A percentile compares a stretch with the other conserved stretches of the same genome.
Evolutionary conservation across 345 rosid species (phyloP).

Genomic region (Kernera saxatilis): DNA sequence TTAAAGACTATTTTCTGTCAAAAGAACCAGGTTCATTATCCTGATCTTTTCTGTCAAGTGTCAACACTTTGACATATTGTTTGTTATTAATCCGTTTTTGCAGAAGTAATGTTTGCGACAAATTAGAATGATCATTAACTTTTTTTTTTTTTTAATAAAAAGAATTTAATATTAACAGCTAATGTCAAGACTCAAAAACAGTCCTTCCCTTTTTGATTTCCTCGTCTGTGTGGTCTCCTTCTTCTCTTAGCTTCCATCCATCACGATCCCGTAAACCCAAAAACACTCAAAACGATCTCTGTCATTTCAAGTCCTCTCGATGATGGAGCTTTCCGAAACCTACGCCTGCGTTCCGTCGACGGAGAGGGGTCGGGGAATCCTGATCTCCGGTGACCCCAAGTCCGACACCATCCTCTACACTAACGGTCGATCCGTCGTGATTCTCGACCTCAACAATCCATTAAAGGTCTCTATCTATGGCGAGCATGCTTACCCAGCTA

Average conservation of each 20-base stretch:
- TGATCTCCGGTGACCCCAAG: constrained; percentile 72
- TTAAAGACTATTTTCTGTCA: too few relatives aligned
- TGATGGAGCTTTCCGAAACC: constrained; percentile 63
- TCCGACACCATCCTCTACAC: constrained; percentile 70
- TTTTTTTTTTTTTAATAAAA: neutral
- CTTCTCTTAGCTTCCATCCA: neutral
- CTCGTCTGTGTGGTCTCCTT: constrained; percentile 14
- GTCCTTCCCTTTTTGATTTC: neutral
- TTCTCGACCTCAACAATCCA: constrained; percentile 76
- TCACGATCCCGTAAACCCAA: constrained; percentile 2
- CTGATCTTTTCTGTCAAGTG: neutral
- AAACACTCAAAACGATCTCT: neutral
- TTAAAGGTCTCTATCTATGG: constrained; percentile 77
- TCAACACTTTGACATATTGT: neutral
- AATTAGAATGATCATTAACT: neutral
- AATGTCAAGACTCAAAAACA: constrained; percentile 16
- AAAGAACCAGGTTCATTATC: neutral
- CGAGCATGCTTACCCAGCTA: constrained; percentile 90
- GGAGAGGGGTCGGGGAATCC: constrained; percentile 90
- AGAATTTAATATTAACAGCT: neutral
- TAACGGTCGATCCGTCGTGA: constrained; percentile 83
- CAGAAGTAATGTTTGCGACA: neutral
- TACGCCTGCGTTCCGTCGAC: constrained; percentile 84
- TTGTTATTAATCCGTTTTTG: neutral
- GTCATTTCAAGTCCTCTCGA: neutral